Evolutionary conservation across 345 rosid genomes (phyloP).

Genomic region (Murraya paniculata): DNA sequence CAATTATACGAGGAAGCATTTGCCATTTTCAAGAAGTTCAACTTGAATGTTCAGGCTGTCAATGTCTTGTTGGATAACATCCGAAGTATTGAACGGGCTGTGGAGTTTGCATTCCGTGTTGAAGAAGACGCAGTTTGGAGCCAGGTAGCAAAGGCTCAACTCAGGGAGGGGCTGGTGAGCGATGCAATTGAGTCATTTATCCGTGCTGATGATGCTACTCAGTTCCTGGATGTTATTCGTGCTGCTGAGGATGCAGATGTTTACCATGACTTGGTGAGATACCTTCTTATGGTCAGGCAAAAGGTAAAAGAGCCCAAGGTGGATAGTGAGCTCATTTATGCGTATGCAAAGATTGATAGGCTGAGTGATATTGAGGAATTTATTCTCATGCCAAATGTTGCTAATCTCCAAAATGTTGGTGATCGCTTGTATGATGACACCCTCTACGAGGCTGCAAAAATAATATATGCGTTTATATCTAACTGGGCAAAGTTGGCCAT

Average conservation of each 20-base stretch:
- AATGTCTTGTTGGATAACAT: slow-evolving; percentile 67
- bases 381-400: slow-evolving; percentile 98
- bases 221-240: slow-evolving; percentile 74
- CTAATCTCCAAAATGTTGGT: slow-evolving; percentile 90
- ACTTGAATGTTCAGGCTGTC: slow-evolving; percentile 74
- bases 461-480: slow-evolving; percentile 87
- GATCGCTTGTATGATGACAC: slow-evolving; percentile 88
- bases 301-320: slow-evolving; percentile 94
- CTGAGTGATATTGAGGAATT: slow-evolving; percentile 87
- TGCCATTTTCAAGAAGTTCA: slow-evolving; percentile 82
- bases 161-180: slow-evolving; percentile 90
- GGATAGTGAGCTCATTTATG: slow-evolving; percentile 90
- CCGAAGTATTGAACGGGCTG: slow-evolving; percentile 77
- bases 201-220: slow-evolving; percentile 89
- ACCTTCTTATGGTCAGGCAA: slow-evolving; percentile 97
- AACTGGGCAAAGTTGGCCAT: slow-evolving; percentile 98
- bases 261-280: slow-evolving; percentile 89
- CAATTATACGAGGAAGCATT: slow-evolving; percentile 83
- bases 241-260: slow-evolving; percentile 73
- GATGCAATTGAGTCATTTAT: slow-evolving; percentile 97
- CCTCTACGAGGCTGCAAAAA: slow-evolving; percentile 94
- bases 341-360: slow-evolving; percentile 96
- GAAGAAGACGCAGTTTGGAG: slow-evolving; percentile 99
- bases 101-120: slow-evolving; percentile 94
- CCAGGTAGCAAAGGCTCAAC: slow-evolving; percentile 94